Evolutionary conservation across 345 rosid species (phyloP).

Genomic region (Brassica rapa): DNA sequence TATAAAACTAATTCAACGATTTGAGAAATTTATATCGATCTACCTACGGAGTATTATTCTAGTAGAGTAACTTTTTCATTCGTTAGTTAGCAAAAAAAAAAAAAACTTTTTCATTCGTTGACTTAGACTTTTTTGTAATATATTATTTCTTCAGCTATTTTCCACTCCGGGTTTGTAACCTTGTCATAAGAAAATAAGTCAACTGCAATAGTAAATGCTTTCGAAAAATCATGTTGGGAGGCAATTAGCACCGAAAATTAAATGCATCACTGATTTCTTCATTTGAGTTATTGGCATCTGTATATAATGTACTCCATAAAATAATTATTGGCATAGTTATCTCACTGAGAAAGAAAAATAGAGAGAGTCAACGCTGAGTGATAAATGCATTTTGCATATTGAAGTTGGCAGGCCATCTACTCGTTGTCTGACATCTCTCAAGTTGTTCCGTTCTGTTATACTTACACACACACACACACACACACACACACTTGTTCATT

Average conservation of each 20-base stretch:
- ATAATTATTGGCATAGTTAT: neutral
- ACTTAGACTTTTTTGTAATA: neutral
- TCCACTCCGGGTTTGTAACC: neutral
- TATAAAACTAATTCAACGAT: too few species aligned
- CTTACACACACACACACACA: neutral
- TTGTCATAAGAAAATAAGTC: conserved; percentile 8
- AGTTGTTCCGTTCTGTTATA: conserved; percentile 28
- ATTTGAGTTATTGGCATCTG: neutral
- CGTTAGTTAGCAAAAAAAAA: too few species aligned
- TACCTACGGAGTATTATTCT: neutral
- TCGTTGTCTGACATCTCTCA: conserved; percentile 26
- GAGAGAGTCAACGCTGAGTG: conserved; percentile 20
- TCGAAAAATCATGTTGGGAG: conserved; percentile 26
- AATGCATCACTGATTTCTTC: conserved; percentile 29
- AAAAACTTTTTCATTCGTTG: too few species aligned
- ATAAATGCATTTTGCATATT: conserved; percentile 33
- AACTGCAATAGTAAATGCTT: conserved; percentile 28
- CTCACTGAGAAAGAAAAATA: neutral
- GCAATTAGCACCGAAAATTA: conserved; percentile 24
- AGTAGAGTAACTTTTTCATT: too few species aligned
- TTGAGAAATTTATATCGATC: too few species aligned
- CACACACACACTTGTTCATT: neutral
- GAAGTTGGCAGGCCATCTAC: conserved; percentile 28
- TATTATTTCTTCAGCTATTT: neutral
- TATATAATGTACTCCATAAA: neutral